Evolutionary conservation across 2,329 filamentous ascomycete genomes (phyloP).

Genomic region (Paecilomyces sp.): DNA sequence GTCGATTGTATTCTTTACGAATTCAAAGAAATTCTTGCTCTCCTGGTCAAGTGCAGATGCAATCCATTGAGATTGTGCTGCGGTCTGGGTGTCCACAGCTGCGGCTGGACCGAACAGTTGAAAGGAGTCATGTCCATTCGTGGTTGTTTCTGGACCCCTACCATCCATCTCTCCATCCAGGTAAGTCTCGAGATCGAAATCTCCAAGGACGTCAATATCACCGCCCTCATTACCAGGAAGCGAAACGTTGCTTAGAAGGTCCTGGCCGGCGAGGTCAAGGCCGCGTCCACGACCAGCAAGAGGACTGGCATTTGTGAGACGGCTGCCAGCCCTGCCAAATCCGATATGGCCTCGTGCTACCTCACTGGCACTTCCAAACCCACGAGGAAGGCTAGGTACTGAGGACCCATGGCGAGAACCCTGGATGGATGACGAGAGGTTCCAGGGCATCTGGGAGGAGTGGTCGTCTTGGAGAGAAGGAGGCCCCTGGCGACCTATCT

Average conservation of each 20-base stretch:
- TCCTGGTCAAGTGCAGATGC: slow-evolving; percentile 51
- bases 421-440: slow-evolving; percentile 49
- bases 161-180: slow-evolving; percentile 25
- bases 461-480: slow-evolving; percentile 61
- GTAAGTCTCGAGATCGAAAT: slow-evolving; percentile 23
- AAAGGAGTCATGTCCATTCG: slow-evolving; percentile 28
- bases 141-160: slow-evolving; percentile 10
- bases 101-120: slow-evolving; percentile 40
- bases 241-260: slow-evolving; percentile 15
- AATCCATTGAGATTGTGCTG: slow-evolving; percentile 41
- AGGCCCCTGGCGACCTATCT: slow-evolving; percentile 63
- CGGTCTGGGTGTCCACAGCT: slow-evolving; percentile 44
- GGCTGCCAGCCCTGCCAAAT: slow-evolving; percentile 38
- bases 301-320: slow-evolving; percentile 55
- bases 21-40: slow-evolving; percentile 56
- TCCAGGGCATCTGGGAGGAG: slow-evolving; percentile 63
- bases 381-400: slow-evolving; percentile 19
- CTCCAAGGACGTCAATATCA: slow-evolving; percentile 16
- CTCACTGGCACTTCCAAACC: slow-evolving; percentile 28
- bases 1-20: slow-evolving; percentile 46
- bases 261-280: slow-evolving; percentile 18
- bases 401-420: slow-evolving; percentile 44
- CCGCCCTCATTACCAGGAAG: slow-evolving; percentile 14
- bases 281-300: slow-evolving; percentile 46
- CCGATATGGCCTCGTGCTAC: slow-evolving; percentile 13